Percentiles rank a stretch among this genome's conserved stretches.
Evolutionary conservation across 768 basidiomycete species (phyloP).

Genomic region (Chalciporus pseudorubinellus): DNA sequence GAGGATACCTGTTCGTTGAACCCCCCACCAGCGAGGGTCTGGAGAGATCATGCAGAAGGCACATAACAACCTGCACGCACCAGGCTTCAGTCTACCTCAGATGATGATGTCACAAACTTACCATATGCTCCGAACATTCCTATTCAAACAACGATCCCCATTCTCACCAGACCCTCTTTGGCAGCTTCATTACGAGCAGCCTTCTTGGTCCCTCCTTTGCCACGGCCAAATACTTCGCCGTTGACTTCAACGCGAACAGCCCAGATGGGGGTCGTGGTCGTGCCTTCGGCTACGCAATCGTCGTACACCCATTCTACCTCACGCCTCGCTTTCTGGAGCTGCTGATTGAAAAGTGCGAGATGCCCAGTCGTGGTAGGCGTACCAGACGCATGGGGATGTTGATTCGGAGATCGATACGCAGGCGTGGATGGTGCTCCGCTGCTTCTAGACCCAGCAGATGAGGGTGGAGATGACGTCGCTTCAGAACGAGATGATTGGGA

Average conservation of each 20-base stretch:
- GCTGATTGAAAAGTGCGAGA: slow-evolving; percentile 79
- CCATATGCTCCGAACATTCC: slow-evolving; percentile 9
- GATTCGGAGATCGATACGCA: slow-evolving; percentile 1
- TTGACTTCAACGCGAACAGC: slow-evolving; percentile 61
- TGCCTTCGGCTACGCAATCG: slow-evolving; percentile 44
- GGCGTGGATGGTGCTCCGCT: slow-evolving; percentile 11
- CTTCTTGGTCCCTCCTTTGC: slow-evolving; percentile 74
- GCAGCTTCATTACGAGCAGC: slow-evolving; percentile 80
- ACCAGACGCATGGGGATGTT: slow-evolving; percentile 19
- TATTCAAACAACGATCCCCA: slow-evolving; percentile 51
- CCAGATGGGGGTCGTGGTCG: slow-evolving; percentile 76
- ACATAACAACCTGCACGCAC: background rate
- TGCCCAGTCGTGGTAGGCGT: slow-evolving; percentile 50
- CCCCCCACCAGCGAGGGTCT: slow-evolving; percentile 52
- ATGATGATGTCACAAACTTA: slow-evolving; percentile 26
- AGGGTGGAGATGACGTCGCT: background rate
- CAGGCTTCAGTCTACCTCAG: background rate
- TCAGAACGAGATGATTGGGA: background rate
- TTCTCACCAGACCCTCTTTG: slow-evolving; percentile 59
- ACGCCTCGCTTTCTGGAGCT: slow-evolving; percentile 55
- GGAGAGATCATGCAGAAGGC: slow-evolving; percentile 52
- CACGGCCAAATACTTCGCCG: slow-evolving; percentile 56
- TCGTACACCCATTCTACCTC: slow-evolving; percentile 72
- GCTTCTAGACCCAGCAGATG: slow-evolving; percentile 1
- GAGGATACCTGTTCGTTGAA: slow-evolving; percentile 12